Conservation (phyloP, 176 grass and related monocot genomes). For the Eleusine coracana region DNA sequence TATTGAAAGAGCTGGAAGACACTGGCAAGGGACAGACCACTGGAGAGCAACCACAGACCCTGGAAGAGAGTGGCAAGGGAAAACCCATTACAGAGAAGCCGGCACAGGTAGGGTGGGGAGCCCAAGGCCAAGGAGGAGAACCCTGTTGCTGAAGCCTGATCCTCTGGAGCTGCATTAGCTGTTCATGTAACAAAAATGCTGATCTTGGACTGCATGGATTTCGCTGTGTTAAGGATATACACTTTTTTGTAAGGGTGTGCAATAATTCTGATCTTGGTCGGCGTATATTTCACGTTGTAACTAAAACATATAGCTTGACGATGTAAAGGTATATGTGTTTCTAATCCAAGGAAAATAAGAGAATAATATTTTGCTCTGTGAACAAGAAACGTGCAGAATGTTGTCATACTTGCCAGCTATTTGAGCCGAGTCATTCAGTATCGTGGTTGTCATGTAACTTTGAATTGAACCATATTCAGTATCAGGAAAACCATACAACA, state of each 20-base stretch:
- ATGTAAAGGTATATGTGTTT: not conserved
- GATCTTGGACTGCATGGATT: conserved; percentile 4
- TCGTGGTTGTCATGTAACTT: no score
- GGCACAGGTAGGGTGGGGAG: not conserved
- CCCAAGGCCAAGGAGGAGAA: conserved; percentile 25
- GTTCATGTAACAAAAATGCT: conserved; percentile 27
- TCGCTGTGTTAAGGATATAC: not conserved
- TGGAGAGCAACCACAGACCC: not conserved
- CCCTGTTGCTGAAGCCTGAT: conserved; percentile 42
- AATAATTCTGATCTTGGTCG: not conserved
- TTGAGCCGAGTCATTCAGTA: not conserved
- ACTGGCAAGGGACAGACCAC: conserved; percentile 3
- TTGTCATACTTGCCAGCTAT: not conserved
- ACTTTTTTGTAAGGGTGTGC: not conserved
- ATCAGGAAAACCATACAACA: not conserved
- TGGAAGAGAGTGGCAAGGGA: conserved; percentile 5
- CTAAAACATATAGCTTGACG: not conserved
- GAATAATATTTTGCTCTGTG: not conserved
- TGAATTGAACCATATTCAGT: not conserved
- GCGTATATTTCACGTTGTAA: not conserved
- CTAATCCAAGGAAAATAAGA: not conserved
- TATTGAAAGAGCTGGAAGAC: conserved; percentile 6
- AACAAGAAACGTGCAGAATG: not conserved
- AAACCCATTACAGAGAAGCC: conserved; percentile 15
- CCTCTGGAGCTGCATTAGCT: not conserved